Base-by-base conservation (phyloP, 169 alveolate species). In the Plasmodium vivax region DNA sequence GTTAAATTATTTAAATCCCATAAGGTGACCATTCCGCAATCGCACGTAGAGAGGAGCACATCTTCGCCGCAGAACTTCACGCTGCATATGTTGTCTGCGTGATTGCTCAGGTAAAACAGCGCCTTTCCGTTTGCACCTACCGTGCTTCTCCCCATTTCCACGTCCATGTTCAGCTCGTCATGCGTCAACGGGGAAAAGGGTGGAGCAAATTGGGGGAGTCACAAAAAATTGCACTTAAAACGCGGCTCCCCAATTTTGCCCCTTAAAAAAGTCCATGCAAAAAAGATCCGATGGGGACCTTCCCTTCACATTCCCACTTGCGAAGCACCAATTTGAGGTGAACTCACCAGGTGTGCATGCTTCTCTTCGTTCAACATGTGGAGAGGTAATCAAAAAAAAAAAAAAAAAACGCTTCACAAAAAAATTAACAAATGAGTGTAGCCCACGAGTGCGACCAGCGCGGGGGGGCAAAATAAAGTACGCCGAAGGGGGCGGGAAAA, bases 11-110 rank as follows among this genome's bases (percentile, higher is more conserved):
- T 72, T 30, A 43, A 71, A 84, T 71, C 80, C 83, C 83, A 84
- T 71, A 84, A 51, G 7, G 83, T 84, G 51, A 84, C 92, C 30
- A 84, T 27, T 8, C 83, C 92, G 8, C 92, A 84, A 19, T 71
- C 38, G 71, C 92, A 84, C 2, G 74, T 68, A 38, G 92, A 71
- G 32, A 84, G 19, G 1, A 84, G 36, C 47, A 34, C 7, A 84
- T 84, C 74, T 30, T 84, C 92, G 16, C 74, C 38, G 38, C 14
- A 84, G 38, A 84, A 84, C 41, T 71, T 71, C 30, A 72, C 83
- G 77, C 92, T 84, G 30, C 83, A 30, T 84, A 84, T 84, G 27
- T 84, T 84, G 56, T 84, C 92, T 14, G 73, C 72, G 51, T 84
- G 92, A n/a, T 84, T 84, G 41, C 83, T 71, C 19, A 84, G 75